A percentile compares a stretch with the other conserved stretches of the same genome.
These are phyloP conservation scores for Mrakia gelida DNA, from an alignment of 768 basidiomycete genomes.

Conservation along the genomic window DNA sequence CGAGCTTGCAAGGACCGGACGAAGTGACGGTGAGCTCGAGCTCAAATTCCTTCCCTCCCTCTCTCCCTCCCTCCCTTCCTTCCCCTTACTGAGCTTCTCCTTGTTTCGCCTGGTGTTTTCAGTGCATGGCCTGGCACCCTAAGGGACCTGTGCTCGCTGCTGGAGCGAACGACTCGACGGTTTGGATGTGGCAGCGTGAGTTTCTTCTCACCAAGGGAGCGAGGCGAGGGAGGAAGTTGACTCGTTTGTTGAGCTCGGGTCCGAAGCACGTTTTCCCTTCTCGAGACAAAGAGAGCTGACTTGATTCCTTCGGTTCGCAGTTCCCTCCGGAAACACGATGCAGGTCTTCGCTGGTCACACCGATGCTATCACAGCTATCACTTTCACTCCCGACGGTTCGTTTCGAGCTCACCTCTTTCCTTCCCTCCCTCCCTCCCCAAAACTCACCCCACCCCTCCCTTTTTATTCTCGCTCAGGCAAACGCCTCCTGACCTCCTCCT, in stretches of 20 bases:
- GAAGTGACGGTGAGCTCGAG: slow-evolving; percentile 77
- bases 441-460: neutral
- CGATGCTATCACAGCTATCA: slow-evolving; percentile 74
- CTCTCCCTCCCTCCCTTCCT: neutral
- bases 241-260: neutral
- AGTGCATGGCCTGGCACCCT: slow-evolving; percentile 98
- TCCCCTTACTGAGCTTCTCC: neutral
- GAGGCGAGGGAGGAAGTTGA: neutral
- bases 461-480: slow-evolving; percentile 55
- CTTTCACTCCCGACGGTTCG: slow-evolving; percentile 84
- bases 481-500: slow-evolving; percentile 79
- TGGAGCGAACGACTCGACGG: slow-evolving; percentile 85
- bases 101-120: neutral
- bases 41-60: neutral
- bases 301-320: slow-evolving; percentile 47
- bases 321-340: slow-evolving; percentile 92
- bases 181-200: slow-evolving; percentile 97
- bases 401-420: neutral
- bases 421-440: too few species aligned
- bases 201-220: slow-evolving; percentile 28
- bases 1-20: slow-evolving; percentile 86
- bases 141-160: slow-evolving; percentile 82
- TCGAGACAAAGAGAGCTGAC: neutral
- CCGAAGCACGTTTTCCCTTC: neutral
- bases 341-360: slow-evolving; percentile 91